Percentiles rank a stretch among this genome's conserved stretches.
Conservation (phyloP, 371 early-diverging fungal genomes). For the Sporodiniella umbellata region DNA sequence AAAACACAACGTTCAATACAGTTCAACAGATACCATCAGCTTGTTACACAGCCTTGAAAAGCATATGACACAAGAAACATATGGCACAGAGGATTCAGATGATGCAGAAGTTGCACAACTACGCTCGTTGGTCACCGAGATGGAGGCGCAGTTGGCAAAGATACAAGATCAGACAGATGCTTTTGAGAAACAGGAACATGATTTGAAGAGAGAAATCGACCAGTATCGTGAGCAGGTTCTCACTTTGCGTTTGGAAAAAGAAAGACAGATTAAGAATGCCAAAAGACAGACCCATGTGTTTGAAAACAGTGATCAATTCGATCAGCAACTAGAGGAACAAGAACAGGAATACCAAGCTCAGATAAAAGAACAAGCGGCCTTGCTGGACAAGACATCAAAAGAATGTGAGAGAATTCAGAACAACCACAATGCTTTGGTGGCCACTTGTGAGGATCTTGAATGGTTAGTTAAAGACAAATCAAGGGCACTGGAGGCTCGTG, state of each 20-base stretch:
- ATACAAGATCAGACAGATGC: slow-evolving; percentile 25
- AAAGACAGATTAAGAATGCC: slow-evolving; percentile 27
- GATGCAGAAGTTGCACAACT: slow-evolving; percentile 13
- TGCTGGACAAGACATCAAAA: slow-evolving; percentile 30
- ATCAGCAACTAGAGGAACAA: slow-evolving; percentile 44
- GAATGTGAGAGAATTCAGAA: slow-evolving; percentile 21
- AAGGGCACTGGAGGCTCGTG: slow-evolving; percentile 35
- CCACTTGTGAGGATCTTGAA: slow-evolving; percentile 38
- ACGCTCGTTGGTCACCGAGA: slow-evolving; percentile 18
- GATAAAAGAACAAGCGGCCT: slow-evolving; percentile 41
- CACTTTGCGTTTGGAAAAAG: slow-evolving; percentile 25
- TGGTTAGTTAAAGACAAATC: slow-evolving; percentile 38
- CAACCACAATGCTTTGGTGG: slow-evolving; percentile 28
- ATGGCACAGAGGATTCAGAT: background rate
- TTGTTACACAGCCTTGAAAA: slow-evolving; percentile 21
- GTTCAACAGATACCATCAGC: background rate
- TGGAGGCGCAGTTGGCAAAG: slow-evolving; percentile 28
- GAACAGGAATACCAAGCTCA: slow-evolving; percentile 44
- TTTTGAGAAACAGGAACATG: slow-evolving; percentile 14
- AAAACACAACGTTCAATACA: slow-evolving; percentile 2
- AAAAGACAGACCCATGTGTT: slow-evolving; percentile 33
- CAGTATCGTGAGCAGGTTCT: slow-evolving; percentile 30
- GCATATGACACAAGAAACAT: slow-evolving; percentile 4
- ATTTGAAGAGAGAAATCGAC: slow-evolving; percentile 21
- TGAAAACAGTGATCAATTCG: slow-evolving; percentile 23